Evolutionary conservation across 179 eudicot genomes (phyloP), one percentile per base, ranked within the genome.

Genomic region (Silene noctiflora): DNA sequence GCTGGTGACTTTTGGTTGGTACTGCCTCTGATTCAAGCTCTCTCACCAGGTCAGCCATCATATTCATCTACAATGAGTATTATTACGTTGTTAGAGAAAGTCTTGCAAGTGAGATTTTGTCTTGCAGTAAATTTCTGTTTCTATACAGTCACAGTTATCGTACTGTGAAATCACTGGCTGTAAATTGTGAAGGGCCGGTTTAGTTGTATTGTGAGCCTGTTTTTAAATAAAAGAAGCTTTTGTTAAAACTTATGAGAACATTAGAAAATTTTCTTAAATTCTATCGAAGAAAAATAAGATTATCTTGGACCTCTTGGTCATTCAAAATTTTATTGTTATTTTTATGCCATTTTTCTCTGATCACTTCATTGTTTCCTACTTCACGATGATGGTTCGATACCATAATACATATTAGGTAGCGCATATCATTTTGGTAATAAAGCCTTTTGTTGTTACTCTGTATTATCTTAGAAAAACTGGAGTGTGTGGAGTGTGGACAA

Each of bases 21-120:
- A 59, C 80, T 92, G 75, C 97, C 97, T 63, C 89, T 92, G 77
- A 81, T 91, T 83, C 97, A 92, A 84, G 96, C 97, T 68, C 85
- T 92, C 68, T 80, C 89, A 76, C 93, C 97, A 89, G 97, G 97
- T 92, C 63, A 61, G 64, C 55, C 78, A 62, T 72, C 65, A 69
- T 75, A 33, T 27, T 72, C 60, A 69, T 81, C 80, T 75, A 33
- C 42, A 17, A 59, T 29, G 56, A 59, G 71, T 3, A 20, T 25
- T 44, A 46, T 58, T 44, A 1, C 76, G 58, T 55, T 53, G 69
- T 76, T 71, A 24, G 9, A 60, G 31, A 14, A 20, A 69, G 39
- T 17, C 42, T 53, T 35, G 67, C 73, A 31, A 51, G 74, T 27
- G 35, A 16, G 35, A 27, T 19, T 9, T n/a, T 35, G 27, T 29